Percentiles rank a stretch among this genome's conserved stretches.
phyloP scores from a whole-genome alignment of 805 yeast genomes.

The Candida xyloterini region DNA sequence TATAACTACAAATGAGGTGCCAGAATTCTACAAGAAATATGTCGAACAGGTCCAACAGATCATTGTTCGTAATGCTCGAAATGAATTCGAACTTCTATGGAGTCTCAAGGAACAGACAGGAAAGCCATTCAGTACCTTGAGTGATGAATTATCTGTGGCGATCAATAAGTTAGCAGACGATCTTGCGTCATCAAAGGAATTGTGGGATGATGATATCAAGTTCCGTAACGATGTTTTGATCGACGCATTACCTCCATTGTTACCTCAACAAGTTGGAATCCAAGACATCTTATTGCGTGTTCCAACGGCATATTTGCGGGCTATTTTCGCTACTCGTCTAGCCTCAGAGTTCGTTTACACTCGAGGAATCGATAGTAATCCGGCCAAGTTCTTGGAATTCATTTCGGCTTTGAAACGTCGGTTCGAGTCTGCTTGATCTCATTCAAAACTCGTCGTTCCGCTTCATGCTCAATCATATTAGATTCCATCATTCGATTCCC shows the following conservation, averaged over 20 bases:
- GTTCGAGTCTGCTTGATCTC: conserved; percentile 21
- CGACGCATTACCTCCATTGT: conserved; percentile 74
- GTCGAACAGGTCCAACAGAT: conserved; percentile 79
- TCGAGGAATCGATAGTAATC: conserved; percentile 77
- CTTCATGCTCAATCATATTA: conserved; percentile 33
- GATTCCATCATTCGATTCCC: conserved; percentile 28
- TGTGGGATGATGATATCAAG: conserved; percentile 76
- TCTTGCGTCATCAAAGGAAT: conserved; percentile 71
- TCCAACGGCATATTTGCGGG: conserved; percentile 83
- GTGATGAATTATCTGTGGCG: conserved; percentile 79
- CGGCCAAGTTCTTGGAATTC: conserved; percentile 70
- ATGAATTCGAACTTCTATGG: conserved; percentile 89
- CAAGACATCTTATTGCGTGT: conserved; percentile 69
- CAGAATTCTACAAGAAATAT: conserved; percentile 76
- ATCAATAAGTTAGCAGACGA: conserved; percentile 86
- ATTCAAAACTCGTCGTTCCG: conserved; percentile 29
- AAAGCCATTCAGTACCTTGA: conserved; percentile 60
- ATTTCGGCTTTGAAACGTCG: conserved; percentile 56
- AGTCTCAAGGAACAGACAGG: conserved; percentile 62
- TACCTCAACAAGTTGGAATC: conserved; percentile 63
- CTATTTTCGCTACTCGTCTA: conserved; percentile 81
- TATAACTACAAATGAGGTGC: conserved; percentile 48
- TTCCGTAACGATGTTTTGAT: conserved; percentile 75
- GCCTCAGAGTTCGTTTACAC: conserved; percentile 84
- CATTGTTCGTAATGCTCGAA: conserved; percentile 72